Base-by-base conservation (phyloP, 139 green algal genomes). In the Yamagishiella unicocca region DNA sequence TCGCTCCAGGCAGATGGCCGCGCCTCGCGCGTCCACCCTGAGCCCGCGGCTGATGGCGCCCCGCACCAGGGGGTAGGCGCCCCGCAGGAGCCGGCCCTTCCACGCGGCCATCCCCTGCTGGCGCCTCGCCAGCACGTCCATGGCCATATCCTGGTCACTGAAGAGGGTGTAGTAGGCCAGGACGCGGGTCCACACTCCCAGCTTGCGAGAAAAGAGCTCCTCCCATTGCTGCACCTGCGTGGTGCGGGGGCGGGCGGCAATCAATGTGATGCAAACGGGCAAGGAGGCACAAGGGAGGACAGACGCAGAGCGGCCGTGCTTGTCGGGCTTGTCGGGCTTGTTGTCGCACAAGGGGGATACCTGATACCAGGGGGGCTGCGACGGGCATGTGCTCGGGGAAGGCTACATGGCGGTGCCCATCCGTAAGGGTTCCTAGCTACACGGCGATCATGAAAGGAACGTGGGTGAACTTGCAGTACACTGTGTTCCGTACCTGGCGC, bases 131-230 rank as follows among this genome's bases (percentile, higher is more conserved):
- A 82, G 74, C 14, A 43, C 29, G 45, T 82, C 74, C 42, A 80
- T 42, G 12, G 72, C 43, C 33, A 55, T 25, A 21, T 17, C 7
- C 22, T 37, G 35, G 68, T 76, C 68, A 3, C 24, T 71, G 54
- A 84, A 73, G 50, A 74, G 55, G 78, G 61, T 31, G 6, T 84
- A 40, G 58, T 84, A 84, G 25, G 78, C 78, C 58, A 84, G 40
- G 38, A 73, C 78, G 14, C 58, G 78, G 1, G 58, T 31, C 40
- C 78, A 73, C 78, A 73, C 78, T n/a, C 58, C 55, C 38, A 84
- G 78, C 58, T 84, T 84, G 58, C 38, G 27, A 38, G 38, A 35
- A 53, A 84, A 84, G 1, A 75, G 78, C 38, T 61, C 33, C 53
- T 83, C 75, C 58, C 73, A 40, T 38, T 50, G 24, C 27, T 40